Conservation (phyloP, 2,329 filamentous ascomycete species). For the Pleoardoris graminearum region DNA sequence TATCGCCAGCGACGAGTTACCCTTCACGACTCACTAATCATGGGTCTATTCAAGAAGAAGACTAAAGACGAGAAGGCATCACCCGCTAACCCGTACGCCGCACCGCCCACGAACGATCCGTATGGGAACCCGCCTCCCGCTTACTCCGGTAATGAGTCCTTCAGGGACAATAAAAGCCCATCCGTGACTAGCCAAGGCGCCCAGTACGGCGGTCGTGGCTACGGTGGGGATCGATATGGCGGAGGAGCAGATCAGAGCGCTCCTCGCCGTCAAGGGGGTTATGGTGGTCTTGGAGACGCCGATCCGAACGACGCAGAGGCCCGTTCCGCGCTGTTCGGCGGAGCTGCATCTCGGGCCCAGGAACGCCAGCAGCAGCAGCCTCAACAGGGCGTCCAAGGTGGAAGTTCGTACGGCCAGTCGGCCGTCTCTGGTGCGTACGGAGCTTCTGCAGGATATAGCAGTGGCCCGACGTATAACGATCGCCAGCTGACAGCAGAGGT, state of each 20-base stretch:
- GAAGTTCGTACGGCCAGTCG: slow-evolving; percentile 25
- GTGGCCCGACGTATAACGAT: slow-evolving; percentile 67
- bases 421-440: slow-evolving; percentile 23
- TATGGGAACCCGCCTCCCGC: slow-evolving; percentile 54
- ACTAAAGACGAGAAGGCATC: slow-evolving; percentile 55
- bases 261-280: slow-evolving; percentile 43
- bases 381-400: slow-evolving; percentile 24
- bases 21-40: slow-evolving; percentile 18
- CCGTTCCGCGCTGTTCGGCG: slow-evolving; percentile 67
- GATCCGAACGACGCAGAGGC: slow-evolving; percentile 58
- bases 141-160: slow-evolving; percentile 41
- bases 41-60: slow-evolving; percentile 60
- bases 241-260: slow-evolving; percentile 33
- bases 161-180: slow-evolving; percentile 49
- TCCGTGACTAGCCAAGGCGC: slow-evolving; percentile 48
- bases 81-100: slow-evolving; percentile 60
- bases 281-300: slow-evolving; percentile 40
- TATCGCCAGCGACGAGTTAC: background rate
- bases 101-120: slow-evolving; percentile 54
- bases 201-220: slow-evolving; percentile 50
- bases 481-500: slow-evolving; percentile 78
- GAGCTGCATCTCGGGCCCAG: slow-evolving; percentile 44
- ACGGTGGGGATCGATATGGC: slow-evolving; percentile 57
- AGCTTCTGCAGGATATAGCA: slow-evolving; percentile 46
- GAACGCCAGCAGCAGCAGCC: slow-evolving; percentile 50